Evolutionary conservation across 2,329 filamentous ascomycete genomes (phyloP).

Genomic region (Fusarium floridanum): DNA sequence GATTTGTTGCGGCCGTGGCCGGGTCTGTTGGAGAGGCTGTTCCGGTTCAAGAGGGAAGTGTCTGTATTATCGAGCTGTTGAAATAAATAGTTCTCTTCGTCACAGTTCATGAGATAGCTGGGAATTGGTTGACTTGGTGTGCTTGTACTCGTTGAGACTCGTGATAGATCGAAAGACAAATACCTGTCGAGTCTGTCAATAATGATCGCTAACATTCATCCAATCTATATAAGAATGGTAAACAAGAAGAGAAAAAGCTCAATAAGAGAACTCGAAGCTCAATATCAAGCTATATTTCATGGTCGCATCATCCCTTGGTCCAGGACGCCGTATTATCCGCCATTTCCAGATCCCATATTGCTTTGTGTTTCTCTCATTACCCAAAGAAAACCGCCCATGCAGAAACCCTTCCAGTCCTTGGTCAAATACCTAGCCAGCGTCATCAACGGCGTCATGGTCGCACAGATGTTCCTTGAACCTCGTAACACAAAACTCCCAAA

Average conservation of each 20-base stretch:
- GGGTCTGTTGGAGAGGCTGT: neutral
- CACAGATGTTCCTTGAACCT: neutral
- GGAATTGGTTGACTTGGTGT: neutral
- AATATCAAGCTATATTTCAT: slow-evolving; percentile 22
- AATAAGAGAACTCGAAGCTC: neutral
- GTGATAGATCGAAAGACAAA: neutral
- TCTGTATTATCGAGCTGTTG: neutral
- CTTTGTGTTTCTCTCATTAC: neutral
- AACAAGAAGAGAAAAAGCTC: neutral
- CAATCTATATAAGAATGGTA: slow-evolving; percentile 1
- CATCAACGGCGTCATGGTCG: neutral
- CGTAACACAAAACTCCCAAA: neutral
- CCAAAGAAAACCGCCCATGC: slow-evolving; percentile 7
- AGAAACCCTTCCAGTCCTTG: slow-evolving; percentile 4
- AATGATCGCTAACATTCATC: neutral
- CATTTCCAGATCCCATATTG: slow-evolving; percentile 1
- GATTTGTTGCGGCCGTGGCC: slow-evolving; percentile 4
- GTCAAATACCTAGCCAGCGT: slow-evolving; percentile 7
- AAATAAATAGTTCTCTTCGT: neutral
- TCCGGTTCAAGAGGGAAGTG: neutral
- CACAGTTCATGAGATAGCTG: neutral
- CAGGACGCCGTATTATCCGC: slow-evolving; percentile 27
- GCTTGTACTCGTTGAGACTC: neutral
- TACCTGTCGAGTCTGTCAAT: slow-evolving; percentile 1
- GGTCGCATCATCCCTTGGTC: slow-evolving; percentile 23